Evolutionary conservation across 495 filamentous ascomycete genomes (phyloP), one percentile per base, ranked within the genome.

Genomic region (Cercophora sp.): DNA sequence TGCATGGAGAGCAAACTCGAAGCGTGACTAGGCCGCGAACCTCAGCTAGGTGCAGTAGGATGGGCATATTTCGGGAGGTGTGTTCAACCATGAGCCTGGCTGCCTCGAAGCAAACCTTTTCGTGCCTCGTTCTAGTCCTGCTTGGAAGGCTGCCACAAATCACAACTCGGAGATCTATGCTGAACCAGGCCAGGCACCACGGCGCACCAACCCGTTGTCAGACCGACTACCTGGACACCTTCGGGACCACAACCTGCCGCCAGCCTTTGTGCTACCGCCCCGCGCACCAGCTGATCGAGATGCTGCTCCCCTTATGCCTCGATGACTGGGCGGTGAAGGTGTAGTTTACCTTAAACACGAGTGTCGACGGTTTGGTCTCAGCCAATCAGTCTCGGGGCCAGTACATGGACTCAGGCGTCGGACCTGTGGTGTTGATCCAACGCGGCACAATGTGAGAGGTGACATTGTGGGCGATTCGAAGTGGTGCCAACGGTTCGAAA

Each of bases 211-310:
- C 31, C 22, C 47, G 31, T 49, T 49, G 31, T 36, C 32, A 36
- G 32, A 49, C 34, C 34, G 29, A 8, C 32, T 35, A n/a, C 31
- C 47, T 49, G 34, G 47, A 49, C 47, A 37, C 32, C 20, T 36
- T 36, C 32, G 10, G 47, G 47, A 37, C 47, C 47, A 52, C 42
- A 26, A 19, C 26, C 42, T 19, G 51, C 47, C 31, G 29, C 27
- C 34, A 51, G 37, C 26, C 35, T 27, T 27, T n/a, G 48, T 51
- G 25, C 48, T 13, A 43, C 51, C 29, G 15, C 40, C 41, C 50
- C 29, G 50, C 41, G 40, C 34, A 18, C 27, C 50, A 44, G 40
- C 50, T 52, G 29, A 52, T 53, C 51, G 51, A 53, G 51, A 53
- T 53, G 39, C 51, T 27, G 41, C 51, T 45, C 49, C 34, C 37